phyloP scores from a whole-genome alignment of 2,329 filamentous ascomycete species.

The Trichoderma oligosporum region DNA sequence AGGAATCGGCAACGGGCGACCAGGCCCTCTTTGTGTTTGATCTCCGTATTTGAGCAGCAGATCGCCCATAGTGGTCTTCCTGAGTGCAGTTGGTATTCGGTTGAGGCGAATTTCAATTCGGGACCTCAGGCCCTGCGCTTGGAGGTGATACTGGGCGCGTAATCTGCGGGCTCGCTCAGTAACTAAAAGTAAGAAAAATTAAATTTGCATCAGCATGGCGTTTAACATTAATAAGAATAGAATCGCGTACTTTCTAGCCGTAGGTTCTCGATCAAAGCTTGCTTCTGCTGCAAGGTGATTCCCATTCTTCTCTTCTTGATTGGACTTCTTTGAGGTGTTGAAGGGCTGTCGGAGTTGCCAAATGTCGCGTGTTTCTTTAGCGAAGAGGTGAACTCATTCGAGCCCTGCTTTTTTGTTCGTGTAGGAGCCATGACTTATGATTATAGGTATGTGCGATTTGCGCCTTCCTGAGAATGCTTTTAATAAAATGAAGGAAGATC shows the following conservation, averaged over 20 bases:
- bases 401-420: conserved; percentile 37
- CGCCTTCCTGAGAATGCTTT: not conserved
- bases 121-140: conserved; percentile 78
- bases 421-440: conserved; percentile 45
- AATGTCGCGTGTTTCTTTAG: conserved; percentile 22
- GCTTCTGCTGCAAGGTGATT: conserved; percentile 71
- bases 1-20: conserved; percentile 42
- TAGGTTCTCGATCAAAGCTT: conserved; percentile 82
- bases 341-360: conserved; percentile 31
- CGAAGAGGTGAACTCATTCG: conserved; percentile 24
- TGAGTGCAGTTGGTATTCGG: conserved; percentile 75
- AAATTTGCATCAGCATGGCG: conserved; percentile 20
- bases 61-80: conserved; percentile 78
- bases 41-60: conserved; percentile 56
- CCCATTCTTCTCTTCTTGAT: conserved; percentile 58
- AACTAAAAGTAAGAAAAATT: conserved; percentile 48
- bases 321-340: conserved; percentile 52
- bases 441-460: conserved; percentile 7
- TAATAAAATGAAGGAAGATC: conserved; percentile 12
- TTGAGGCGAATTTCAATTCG: conserved; percentile 92
- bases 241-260: conserved; percentile 72
- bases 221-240: not conserved
- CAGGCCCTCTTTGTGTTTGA: conserved; percentile 35
- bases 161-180: conserved; percentile 84
- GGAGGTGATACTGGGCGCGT: conserved; percentile 81